Conservation (phyloP, 139 green algal species). For the Tetraselmis chui region DNA sequence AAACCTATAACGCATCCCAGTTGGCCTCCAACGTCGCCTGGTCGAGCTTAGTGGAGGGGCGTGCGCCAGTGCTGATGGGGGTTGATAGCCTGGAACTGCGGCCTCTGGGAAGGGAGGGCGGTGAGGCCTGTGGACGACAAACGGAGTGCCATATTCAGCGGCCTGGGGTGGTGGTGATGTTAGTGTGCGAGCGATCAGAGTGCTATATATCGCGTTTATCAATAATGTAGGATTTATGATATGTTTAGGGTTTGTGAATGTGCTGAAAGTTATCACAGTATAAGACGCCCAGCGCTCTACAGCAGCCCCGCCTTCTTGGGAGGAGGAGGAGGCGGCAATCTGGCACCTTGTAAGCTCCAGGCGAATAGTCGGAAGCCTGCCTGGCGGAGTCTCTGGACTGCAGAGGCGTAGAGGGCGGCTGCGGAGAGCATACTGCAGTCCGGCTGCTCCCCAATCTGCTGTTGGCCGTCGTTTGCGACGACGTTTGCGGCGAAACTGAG, state of each 20-base stretch:
- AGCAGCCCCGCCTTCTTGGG: no score
- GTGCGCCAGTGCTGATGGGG: neutral
- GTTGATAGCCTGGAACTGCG: neutral
- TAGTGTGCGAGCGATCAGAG: no score
- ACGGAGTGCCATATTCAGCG: no score
- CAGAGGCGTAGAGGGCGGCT: neutral
- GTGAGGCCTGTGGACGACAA: no score
- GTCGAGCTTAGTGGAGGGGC: neutral
- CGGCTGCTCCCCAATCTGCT: neutral
- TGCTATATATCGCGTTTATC: no score
- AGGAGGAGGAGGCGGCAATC: no score
- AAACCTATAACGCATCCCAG: neutral
- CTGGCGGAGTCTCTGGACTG: neutral
- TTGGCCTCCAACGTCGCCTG: neutral
- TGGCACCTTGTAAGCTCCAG: no score
- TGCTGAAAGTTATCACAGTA: no score
- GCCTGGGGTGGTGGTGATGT: no score
- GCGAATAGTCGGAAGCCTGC: neutral
- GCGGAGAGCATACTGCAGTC: neutral
- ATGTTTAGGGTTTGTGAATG: no score
- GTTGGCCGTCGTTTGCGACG: neutral
- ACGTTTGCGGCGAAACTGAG: neutral
- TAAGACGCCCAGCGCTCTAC: no score
- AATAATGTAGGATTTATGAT: no score
- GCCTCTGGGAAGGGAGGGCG: neutral